Base-by-base conservation (phyloP, 768 basidiomycete genomes). In the Tulasnella sp. region DNA sequence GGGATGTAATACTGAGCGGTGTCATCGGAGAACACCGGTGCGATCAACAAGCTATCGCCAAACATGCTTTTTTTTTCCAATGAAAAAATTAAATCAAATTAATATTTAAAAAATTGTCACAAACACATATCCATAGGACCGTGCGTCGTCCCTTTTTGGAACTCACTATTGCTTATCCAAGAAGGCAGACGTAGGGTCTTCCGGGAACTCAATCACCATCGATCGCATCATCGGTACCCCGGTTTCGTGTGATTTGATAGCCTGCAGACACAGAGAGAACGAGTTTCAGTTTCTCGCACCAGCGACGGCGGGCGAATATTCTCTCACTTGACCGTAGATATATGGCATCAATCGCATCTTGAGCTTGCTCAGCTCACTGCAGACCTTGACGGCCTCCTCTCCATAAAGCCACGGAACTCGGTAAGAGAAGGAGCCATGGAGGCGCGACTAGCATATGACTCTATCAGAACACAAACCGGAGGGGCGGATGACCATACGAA, bases 341-440 rank as follows among this genome's bases (percentile, higher is more conserved):
- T 88, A 86, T 0, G 85, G 85, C 84, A 86, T 86, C 52, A 87
- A 71, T 38, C 83, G 71, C 69, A 85, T 78, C 67, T 84, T 87
- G 8, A 76, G 73, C 55, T 81, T 76, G 46, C 85, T 70, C 68
- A 83, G 73, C 56, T 72, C 70, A 24, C 71, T 66, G 41, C 76
- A 68, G 15, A 72, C 67, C 30, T 59, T 50, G 41, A 75, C 71
- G 1, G 74, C 72, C 22, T 75, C 81, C 11, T 84, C 84, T 63
- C 83, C 85, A 56, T 81, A 72, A 31, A 66, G 74, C 85, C 84
- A 88, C 1, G 85, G 85, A 1, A 88, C 84, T 5, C 85, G 80
- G 66, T 87, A 87, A 10, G 84, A 85, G n/a, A 75, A 74, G 4
- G 82, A 83, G 2, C 85, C 85, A 61, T 87, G 85, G 44, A 87